Evolutionary conservation across 2,329 filamentous ascomycete genomes (phyloP).

Genomic region (Xylaria sp.): DNA sequence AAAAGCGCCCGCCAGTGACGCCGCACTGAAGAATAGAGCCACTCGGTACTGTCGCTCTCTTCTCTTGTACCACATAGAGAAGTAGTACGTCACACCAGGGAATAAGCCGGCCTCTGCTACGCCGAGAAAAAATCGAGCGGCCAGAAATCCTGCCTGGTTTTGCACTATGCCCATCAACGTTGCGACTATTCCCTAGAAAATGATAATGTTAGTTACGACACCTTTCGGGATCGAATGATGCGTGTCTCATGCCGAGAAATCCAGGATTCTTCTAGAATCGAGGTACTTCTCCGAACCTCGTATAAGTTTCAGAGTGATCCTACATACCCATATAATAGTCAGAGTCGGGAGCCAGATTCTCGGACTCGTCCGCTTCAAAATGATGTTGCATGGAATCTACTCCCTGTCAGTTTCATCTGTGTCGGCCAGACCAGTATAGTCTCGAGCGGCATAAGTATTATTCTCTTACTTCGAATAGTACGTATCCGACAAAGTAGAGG

Average conservation of each 20-base stretch:
- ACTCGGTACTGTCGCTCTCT: constrained; percentile 66
- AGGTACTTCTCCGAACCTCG: not conserved
- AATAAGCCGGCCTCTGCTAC: constrained; percentile 65
- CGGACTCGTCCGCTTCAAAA: constrained; percentile 70
- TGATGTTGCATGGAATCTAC: constrained; percentile 70
- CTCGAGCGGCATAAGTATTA: not conserved
- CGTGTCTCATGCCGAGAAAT: not conserved
- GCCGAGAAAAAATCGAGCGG: constrained; percentile 66
- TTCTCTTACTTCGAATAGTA: constrained; percentile 63
- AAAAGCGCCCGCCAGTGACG: constrained; percentile 66
- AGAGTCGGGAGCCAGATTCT: constrained; percentile 67
- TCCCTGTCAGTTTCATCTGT: constrained; percentile 24
- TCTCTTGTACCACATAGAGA: constrained; percentile 66
- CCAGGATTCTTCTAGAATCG: not conserved
- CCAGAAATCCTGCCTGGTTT: constrained; percentile 62
- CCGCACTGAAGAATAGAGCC: constrained; percentile 66
- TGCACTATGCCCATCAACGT: constrained; percentile 63
- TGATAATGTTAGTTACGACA: constrained; percentile 5
- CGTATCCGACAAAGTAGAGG: constrained; percentile 72
- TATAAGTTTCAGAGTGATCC: not conserved
- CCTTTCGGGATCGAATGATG: not conserved
- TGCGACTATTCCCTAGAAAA: constrained; percentile 59
- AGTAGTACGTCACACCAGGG: constrained; percentile 54
- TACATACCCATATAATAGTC: constrained; percentile 60
- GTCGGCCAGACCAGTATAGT: not conserved